Conservation (phyloP, 306 rosid species). For the Fagus crenata region DNA sequence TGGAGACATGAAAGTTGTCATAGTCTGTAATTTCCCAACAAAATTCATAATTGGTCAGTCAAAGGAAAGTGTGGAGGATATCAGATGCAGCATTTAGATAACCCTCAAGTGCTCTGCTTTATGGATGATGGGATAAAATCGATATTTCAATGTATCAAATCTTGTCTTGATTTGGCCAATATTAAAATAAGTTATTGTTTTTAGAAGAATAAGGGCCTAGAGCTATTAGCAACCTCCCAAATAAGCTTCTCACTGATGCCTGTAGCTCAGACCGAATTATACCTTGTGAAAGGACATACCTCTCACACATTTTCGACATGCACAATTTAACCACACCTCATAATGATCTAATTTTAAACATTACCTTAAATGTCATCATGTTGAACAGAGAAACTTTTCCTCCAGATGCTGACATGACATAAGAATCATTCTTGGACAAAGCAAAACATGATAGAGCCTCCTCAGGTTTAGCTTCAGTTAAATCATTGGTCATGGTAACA, state of each 20-base stretch:
- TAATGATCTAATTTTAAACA: neutral
- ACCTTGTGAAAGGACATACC: neutral
- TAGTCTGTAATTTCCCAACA: conserved; percentile 44
- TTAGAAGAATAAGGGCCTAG: neutral
- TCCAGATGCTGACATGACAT: conserved; percentile 70
- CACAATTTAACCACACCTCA: neutral
- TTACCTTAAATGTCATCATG: conserved; percentile 73
- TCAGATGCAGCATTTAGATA: conserved; percentile 3
- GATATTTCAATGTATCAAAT: neutral
- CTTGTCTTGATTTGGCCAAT: neutral
- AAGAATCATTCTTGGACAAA: conserved; percentile 64
- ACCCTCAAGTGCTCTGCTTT: neutral
- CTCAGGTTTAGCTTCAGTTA: conserved; percentile 54
- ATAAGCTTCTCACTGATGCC: neutral
- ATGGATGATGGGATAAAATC: neutral
- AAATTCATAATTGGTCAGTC: conserved; percentile 22
- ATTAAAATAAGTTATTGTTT: neutral
- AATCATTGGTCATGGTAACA: conserved; percentile 59
- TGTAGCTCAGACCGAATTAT: neutral
- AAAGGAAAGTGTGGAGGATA: neutral
- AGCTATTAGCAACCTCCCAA: neutral
- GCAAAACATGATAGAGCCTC: conserved; percentile 64
- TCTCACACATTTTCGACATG: neutral
- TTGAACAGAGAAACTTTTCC: conserved; percentile 65
- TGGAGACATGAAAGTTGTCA: conserved; percentile 70